These are phyloP conservation scores for Aaosphaeria arxii DNA, from an alignment of 2,329 filamentous ascomycete species.

Conservation along the genomic window DNA sequence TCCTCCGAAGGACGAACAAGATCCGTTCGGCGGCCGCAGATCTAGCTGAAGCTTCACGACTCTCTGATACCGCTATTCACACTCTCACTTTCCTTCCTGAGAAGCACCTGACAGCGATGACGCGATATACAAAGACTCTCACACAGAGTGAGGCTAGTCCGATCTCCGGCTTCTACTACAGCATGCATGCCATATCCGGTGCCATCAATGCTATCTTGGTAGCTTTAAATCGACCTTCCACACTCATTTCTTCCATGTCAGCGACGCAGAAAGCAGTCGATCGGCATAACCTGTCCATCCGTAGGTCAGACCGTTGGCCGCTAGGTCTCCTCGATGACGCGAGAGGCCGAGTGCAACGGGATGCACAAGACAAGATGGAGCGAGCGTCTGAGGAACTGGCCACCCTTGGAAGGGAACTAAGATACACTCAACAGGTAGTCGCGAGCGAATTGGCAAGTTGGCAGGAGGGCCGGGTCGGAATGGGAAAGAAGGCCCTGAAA, in stretches of 20 bases:
- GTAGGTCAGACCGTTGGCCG: conserved; percentile 74
- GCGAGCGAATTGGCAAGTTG: conserved; percentile 88
- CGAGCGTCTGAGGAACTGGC: conserved; percentile 69
- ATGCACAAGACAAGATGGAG: conserved; percentile 76
- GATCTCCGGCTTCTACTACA: conserved; percentile 68
- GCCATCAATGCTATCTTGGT: conserved; percentile 79
- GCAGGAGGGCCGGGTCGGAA: conserved; percentile 82
- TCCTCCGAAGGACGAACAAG: conserved; percentile 75
- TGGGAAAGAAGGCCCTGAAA: conserved; percentile 70
- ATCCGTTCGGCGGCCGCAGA: conserved; percentile 65
- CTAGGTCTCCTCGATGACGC: conserved; percentile 83
- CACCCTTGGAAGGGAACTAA: conserved; percentile 73
- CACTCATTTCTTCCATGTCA: conserved; percentile 74
- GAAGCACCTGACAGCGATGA: conserved; percentile 67
- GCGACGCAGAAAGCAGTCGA: conserved; percentile 73
- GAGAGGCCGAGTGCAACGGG: conserved; percentile 74
- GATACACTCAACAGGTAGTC: conserved; percentile 91
- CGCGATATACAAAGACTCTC: conserved; percentile 66
- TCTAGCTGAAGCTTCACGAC: conserved; percentile 62
- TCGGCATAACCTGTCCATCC: conserved; percentile 71
- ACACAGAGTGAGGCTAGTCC: conserved; percentile 70
- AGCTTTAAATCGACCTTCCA: conserved; percentile 74
- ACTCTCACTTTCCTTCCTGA: conserved; percentile 65
- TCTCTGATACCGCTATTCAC: conserved; percentile 51
- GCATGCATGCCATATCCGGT: conserved; percentile 75